Conservation (phyloP, 2,329 filamentous ascomycete genomes). For the Aspergillaceae sp. region DNA sequence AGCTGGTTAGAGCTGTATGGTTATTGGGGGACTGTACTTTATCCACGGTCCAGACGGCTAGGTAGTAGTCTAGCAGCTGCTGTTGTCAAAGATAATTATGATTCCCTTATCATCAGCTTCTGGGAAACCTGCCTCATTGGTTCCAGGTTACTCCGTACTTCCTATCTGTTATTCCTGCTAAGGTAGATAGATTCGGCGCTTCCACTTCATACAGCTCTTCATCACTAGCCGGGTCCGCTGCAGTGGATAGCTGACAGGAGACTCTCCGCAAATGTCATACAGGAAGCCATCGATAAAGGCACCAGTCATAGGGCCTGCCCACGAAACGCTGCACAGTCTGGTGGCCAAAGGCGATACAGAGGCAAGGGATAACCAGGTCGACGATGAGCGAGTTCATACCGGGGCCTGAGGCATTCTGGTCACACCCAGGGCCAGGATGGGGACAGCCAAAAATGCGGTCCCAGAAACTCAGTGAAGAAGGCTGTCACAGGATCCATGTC, state of each 20-base stretch:
- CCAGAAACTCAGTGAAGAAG: conserved; percentile 44
- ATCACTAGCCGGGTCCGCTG: conserved; percentile 29
- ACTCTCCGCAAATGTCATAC: conserved; percentile 46
- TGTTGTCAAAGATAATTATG: too few species aligned
- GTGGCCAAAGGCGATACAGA: conserved; percentile 34
- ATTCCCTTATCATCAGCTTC: too few species aligned
- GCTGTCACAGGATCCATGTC: conserved; percentile 28
- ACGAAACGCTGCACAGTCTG: conserved; percentile 42
- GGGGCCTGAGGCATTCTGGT: conserved; percentile 41
- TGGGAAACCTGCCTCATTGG: too few species aligned
- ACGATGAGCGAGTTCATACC: conserved; percentile 46
- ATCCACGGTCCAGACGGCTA: too few species aligned
- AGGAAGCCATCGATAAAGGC: conserved; percentile 39
- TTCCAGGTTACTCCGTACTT: too few species aligned
- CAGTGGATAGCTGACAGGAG: conserved; percentile 44
- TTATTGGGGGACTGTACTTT: too few species aligned
- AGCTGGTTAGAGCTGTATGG: too few species aligned
- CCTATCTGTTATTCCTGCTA: too few species aligned
- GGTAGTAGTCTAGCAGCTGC: too few species aligned
- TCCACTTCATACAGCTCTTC: conserved; percentile 38
- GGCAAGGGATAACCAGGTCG: conserved; percentile 33
- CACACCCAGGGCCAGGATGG: conserved; percentile 39
- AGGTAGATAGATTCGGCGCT: background rate
- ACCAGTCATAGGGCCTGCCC: conserved; percentile 30
- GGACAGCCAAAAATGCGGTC: conserved; percentile 33